Base-by-base conservation (phyloP, 2,329 filamentous ascomycete species). In the Calonectria hongkongensis region DNA sequence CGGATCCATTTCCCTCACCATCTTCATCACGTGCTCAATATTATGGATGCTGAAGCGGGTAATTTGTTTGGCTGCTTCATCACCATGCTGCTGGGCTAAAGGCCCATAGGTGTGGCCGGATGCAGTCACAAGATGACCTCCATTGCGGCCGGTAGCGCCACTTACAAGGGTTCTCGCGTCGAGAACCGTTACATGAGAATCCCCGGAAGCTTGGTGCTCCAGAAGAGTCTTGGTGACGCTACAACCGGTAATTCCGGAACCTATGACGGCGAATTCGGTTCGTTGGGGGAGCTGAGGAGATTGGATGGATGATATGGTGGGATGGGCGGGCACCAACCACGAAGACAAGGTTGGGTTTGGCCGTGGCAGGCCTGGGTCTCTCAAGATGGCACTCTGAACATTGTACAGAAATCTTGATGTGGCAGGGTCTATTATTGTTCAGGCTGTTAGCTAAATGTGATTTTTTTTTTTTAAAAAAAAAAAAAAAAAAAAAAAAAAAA, bases 41-140 rank as follows among this genome's bases (percentile, higher is more conserved):
- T 87, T 85, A 36, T 78, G 65, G 30, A 87, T 78, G 75, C 85
- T 83, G 71, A 89, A 88, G 3, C 82, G 75, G 1, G 84, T 81
- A 16, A 89, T 81, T 50, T 82, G 80, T 33, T 81, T 83, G 1
- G 87, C 87, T 7, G 82, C 78, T 47, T 83, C 82, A 1, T 74
- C 73, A 0, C 84, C 82, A 41, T 83, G 75, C 25, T 71, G 73
- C 8, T 74, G 50, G 41, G 80, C 79, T 5, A 87, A 68, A 5
- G 74, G 72, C 15, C 74, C 76, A 65, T 85, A 87, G 36, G 83
- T 78, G 70, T 86, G 82, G 56, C 86, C 84, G 3, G 86, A 82
- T 36, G 82, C 60, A 28, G 75, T 77, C 12, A 77, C 78, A 9
- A 80, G 72, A 13, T 80, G 79, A 0, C 81, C 81, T 0, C 81